A percentile compares a stretch with the other conserved stretches of the same genome.
Evolutionary conservation across 352 stramenopile species (phyloP).

Genomic region (Phytophthora brassicae): DNA sequence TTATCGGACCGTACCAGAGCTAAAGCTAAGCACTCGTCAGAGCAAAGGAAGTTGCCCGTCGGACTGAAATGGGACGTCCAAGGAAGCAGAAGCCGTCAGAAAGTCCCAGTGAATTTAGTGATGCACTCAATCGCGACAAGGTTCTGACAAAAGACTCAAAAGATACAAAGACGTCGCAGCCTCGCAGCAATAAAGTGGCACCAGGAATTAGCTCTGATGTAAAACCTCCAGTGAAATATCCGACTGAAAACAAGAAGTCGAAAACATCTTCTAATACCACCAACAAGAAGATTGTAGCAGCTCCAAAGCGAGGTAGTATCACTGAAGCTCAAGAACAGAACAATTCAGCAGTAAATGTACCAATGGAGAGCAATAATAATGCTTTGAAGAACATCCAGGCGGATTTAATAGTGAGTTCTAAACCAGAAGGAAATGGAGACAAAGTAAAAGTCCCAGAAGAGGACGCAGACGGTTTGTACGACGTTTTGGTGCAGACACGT

Average conservation of each 20-base stretch:
- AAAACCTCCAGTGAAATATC: not conserved
- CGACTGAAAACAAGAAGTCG: not conserved
- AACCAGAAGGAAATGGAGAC: not conserved
- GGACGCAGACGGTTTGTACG: conserved; percentile 43
- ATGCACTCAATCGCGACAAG: conserved; percentile 35
- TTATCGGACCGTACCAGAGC: not conserved
- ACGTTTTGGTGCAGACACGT: conserved; percentile 56
- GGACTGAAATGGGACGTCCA: not conserved
- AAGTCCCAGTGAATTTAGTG: conserved; percentile 25
- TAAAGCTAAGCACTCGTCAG: too few relatives aligned
- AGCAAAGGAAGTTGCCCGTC: too few relatives aligned
- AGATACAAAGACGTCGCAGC: not conserved
- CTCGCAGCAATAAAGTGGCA: conserved; percentile 16
- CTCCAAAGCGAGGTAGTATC: conserved; percentile 12
- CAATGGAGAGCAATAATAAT: conserved; percentile 5
- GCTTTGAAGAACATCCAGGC: not conserved
- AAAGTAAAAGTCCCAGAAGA: conserved; percentile 20
- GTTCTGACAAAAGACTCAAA: not conserved
- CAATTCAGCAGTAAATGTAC: not conserved
- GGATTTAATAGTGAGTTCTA: not conserved
- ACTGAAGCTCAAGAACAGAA: not conserved
- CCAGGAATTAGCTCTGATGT: conserved; percentile 1
- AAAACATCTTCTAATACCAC: not conserved
- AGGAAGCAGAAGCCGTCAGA: conserved; percentile 26
- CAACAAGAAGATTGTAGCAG: not conserved